Base-by-base conservation (phyloP, 208 protist genomes). In the Phytomonas sp. region DNA sequence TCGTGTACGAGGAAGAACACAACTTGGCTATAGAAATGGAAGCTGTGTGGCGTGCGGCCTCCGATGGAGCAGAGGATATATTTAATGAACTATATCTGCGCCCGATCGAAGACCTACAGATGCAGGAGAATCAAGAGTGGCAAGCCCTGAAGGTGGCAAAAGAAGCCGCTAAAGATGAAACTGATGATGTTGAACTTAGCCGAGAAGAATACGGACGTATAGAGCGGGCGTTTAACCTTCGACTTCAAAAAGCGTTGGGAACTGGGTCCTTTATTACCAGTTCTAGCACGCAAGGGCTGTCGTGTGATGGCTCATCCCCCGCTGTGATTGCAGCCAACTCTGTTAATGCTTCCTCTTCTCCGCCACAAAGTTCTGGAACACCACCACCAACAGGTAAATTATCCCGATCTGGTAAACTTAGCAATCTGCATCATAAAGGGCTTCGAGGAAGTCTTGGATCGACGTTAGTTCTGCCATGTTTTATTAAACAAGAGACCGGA, bases 211-310 rank as follows among this genome's bases (percentile, higher is more conserved):
- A 79, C 66, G 70, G 68, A 42, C 70, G 73, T 8, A 83, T 94
- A 5, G 77, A 86, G 65, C 73, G 78, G 12, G 85, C 83, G 40
- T 91, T 87, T 70, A 42, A 33, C 12, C 68, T 87, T 26, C 89
- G 86, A 8, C 65, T 92, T 30, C 62, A 80, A 29, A 76, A 82
- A 34, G 42, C 61, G 42, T 64, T 92, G 16, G 40, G 40, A 19
- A 12, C 19, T 49, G 40, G 19, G 40, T 12, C 40, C 12, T 49
- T 49, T 49, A 4, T 49, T 49, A 4, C 40, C 3, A 49, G 12
- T 16, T 4, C 40, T 32, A 75, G 40, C 73, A 74, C 36, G 84
- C 87, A 69, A 6, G 42, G 2, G 56, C 37, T 8, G 52, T 73
- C 23, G 60, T 67, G 29, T 66, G 67, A 34, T 61, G 7, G 16